phyloP scores from a whole-genome alignment of 352 stramenopile genomes.

The Plasmopara muralis region DNA sequence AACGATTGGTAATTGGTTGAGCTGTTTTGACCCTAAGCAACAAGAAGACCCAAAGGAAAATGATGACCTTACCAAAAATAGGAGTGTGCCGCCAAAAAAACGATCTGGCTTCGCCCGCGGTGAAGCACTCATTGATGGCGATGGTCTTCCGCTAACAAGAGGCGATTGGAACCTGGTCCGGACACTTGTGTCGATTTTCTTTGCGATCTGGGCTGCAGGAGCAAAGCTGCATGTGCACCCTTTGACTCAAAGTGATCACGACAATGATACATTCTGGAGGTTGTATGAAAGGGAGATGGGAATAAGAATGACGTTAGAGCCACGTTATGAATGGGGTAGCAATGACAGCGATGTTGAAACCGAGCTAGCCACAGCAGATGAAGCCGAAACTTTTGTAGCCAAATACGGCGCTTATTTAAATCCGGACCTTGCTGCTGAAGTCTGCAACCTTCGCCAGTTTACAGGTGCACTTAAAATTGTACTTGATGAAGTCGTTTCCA shows the following conservation, averaged over 20 bases:
- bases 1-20: constrained; percentile 58
- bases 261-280: constrained; percentile 18
- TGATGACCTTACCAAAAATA: constrained; percentile 23
- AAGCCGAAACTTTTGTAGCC: constrained; percentile 61
- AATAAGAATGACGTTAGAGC: constrained; percentile 35
- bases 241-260: constrained; percentile 17
- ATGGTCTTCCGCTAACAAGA: constrained; percentile 69
- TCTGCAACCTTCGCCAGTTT: constrained; percentile 69
- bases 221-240: constrained; percentile 45
- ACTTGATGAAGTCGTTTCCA: constrained; percentile 74
- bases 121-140: constrained; percentile 68
- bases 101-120: constrained; percentile 46
- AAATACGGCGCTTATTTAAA: constrained; percentile 85
- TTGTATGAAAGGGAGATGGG: constrained; percentile 71
- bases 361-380: constrained; percentile 21
- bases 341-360: constrained; percentile 3
- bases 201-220: constrained; percentile 55
- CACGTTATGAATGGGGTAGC: constrained; percentile 25
- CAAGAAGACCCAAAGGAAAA: constrained; percentile 38
- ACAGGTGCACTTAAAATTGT: constrained; percentile 58
- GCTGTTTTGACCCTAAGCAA: constrained; percentile 70
- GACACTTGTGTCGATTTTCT: constrained; percentile 73
- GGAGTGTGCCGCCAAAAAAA: constrained; percentile 18
- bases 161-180: constrained; percentile 81
- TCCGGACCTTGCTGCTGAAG: constrained; percentile 69